These are phyloP conservation scores for Didymella pomorum DNA, from an alignment of 2,329 filamentous ascomycete genomes.

Conservation along the genomic window DNA sequence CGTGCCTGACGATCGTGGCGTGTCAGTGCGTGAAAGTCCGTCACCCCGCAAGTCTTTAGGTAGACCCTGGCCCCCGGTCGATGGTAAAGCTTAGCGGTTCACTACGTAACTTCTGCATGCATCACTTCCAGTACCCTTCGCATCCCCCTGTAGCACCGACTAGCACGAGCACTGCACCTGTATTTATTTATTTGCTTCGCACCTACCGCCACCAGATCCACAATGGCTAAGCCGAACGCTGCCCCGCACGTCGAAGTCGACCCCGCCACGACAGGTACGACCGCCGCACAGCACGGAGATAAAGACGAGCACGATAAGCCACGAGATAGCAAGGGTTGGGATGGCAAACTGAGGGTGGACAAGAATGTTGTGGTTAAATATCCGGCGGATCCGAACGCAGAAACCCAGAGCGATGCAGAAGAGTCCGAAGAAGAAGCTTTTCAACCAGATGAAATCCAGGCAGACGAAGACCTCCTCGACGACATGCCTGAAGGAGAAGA, in stretches of 20 bases:
- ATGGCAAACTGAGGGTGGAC: constrained; percentile 80
- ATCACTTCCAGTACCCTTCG: constrained; percentile 12
- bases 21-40: constrained; percentile 29
- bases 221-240: constrained; percentile 38
- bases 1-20: constrained; percentile 24
- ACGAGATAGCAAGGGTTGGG: constrained; percentile 70
- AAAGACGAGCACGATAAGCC: constrained; percentile 40
- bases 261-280: constrained; percentile 34
- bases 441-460: constrained; percentile 47
- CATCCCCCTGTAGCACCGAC: not conserved
- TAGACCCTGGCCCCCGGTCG: constrained; percentile 25
- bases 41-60: constrained; percentile 18
- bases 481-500: constrained; percentile 64
- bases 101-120: constrained; percentile 25
- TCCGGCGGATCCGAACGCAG: constrained; percentile 65
- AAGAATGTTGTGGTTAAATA: constrained; percentile 56
- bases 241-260: constrained; percentile 41
- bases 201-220: not conserved
- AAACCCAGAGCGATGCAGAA: constrained; percentile 76
- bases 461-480: constrained; percentile 63
- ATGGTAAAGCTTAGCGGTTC: constrained; percentile 27
- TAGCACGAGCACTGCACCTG: not conserved
- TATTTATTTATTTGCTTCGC: not conserved
- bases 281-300: constrained; percentile 29
- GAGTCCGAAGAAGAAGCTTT: constrained; percentile 72